Base-by-base conservation (phyloP, 2,329 filamentous ascomycete species). In the Aspergillaceae sp. region DNA sequence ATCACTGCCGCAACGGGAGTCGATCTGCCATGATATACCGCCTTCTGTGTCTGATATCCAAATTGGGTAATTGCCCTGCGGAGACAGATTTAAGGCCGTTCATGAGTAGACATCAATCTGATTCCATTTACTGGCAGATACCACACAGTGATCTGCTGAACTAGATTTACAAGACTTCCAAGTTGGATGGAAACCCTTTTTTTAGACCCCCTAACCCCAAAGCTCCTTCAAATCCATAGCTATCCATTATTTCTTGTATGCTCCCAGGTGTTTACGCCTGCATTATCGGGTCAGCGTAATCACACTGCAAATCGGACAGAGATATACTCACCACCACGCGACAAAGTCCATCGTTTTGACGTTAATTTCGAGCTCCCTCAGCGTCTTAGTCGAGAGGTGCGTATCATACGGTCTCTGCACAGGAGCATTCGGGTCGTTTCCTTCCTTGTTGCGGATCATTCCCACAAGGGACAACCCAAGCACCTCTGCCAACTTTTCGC, bases 331-430 rank as follows among this genome's bases (percentile, higher is more conserved):
- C 89, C 89, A 95, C 89, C 89, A 95, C 10, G 74, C 82, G 40
- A 72, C 72, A 63, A 95, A 95, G 56, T 89, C 79, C 58, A 82
- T 77, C 0, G 87, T 87, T 40, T 77, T 72, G 46, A 91, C 79
- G 59, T 86, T 77, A 51, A 95, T 86, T 0, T 80, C 87, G 50
- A 94, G 62, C 9, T 87, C 80, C 63, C 79, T 79, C 52, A 95
- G 68, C 35, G 74, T 79, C 65, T 78, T 79, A 6, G 86, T 95
- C 57, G 86, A 89, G 40, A 96, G 72, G 66, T 95, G 88, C 56
- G 86, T 91, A 67, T 95, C 88, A 61, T 87, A 95, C 8, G 90
- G 89, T 52, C 89, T 76, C 68, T 89, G 80, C 0, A 89, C 86
- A 26, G 76, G 74, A 40, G 83, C 79, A 50, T 79, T 82, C 4